These are phyloP conservation scores for Diaporthe nobilis DNA, from an alignment of 2,329 filamentous ascomycete genomes.

Conservation along the genomic window DNA sequence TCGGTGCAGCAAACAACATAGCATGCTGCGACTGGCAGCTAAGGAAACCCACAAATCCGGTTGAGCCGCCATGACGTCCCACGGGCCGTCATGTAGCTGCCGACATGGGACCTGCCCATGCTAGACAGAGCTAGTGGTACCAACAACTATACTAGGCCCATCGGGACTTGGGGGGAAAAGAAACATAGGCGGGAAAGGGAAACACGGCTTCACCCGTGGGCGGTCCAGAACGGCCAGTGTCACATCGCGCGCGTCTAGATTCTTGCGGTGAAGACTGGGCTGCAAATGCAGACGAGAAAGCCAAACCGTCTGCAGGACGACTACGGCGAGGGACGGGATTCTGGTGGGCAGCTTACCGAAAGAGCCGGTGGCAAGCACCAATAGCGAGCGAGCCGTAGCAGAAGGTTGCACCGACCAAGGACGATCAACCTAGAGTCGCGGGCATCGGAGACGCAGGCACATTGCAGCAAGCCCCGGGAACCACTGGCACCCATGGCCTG, in stretches of 20 bases:
- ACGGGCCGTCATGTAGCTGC: not conserved
- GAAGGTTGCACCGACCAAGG: not conserved
- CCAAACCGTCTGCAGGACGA: not conserved
- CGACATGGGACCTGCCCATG: not conserved
- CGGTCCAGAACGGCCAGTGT: not conserved
- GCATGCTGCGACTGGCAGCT: not conserved
- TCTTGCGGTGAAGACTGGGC: not conserved
- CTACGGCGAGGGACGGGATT: not conserved
- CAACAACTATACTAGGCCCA: not conserved
- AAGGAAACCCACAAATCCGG: not conserved
- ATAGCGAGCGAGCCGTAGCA: not conserved
- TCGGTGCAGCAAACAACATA: not conserved
- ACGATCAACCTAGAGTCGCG: conserved; percentile 1
- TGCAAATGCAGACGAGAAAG: not conserved
- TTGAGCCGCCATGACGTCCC: not conserved
- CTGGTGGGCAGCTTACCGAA: not conserved
- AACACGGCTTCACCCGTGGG: not conserved
- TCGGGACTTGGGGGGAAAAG: not conserved
- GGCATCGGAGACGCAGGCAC: not conserved
- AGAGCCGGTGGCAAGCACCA: not conserved
- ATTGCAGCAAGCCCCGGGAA: not conserved
- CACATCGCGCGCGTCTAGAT: not conserved
- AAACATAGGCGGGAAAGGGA: not conserved
- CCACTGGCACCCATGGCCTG: not conserved
- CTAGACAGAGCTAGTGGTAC: not conserved